Evolutionary conservation across 139 green algal genomes (phyloP).

Genomic region (Micractinium conductrix): DNA sequence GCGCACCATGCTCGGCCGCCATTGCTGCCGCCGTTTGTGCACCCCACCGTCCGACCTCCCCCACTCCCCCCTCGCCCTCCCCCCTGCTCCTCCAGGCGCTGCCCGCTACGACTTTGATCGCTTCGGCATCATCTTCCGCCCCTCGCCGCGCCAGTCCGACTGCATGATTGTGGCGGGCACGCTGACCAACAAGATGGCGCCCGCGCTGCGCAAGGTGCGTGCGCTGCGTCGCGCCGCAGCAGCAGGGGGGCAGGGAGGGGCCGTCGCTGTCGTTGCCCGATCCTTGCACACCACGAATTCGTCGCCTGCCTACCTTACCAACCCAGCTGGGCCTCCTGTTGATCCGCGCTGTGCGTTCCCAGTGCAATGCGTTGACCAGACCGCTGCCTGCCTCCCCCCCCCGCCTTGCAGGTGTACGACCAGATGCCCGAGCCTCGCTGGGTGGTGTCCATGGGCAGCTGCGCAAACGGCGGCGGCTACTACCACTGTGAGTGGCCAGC

Average conservation of each 20-base stretch:
- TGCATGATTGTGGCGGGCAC: slow-evolving; percentile 98
- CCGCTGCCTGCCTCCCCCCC: background rate
- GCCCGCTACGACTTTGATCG: slow-evolving; percentile 86
- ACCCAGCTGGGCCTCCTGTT: background rate
- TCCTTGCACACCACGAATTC: too few relatives aligned
- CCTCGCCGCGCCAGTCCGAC: slow-evolving; percentile 90
- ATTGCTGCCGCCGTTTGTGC: background rate
- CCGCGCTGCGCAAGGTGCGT: slow-evolving; percentile 87
- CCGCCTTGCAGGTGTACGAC: slow-evolving; percentile 73
- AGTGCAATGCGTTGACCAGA: too few relatives aligned
- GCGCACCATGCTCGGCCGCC: background rate
- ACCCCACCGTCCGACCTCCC: background rate
- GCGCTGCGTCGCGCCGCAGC: too few relatives aligned
- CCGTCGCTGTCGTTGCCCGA: too few relatives aligned
- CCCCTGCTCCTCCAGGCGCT: slow-evolving; percentile 41
- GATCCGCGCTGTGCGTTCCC: background rate
- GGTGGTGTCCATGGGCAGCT: slow-evolving; percentile 97
- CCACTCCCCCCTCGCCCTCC: background rate
- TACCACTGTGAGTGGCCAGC: slow-evolving; percentile 83
- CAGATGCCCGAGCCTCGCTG: slow-evolving; percentile 97
- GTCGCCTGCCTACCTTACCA: too few relatives aligned
- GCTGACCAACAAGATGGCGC: slow-evolving; percentile 98
- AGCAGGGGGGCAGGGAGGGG: too few relatives aligned
- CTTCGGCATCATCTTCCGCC: slow-evolving; percentile 98
- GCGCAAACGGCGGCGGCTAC: slow-evolving; percentile 97